Percentiles rank a stretch among this genome's conserved stretches.
These are phyloP conservation scores for Angomonas ambiguus DNA, from an alignment of 208 protist species.

Conservation along the genomic window DNA sequence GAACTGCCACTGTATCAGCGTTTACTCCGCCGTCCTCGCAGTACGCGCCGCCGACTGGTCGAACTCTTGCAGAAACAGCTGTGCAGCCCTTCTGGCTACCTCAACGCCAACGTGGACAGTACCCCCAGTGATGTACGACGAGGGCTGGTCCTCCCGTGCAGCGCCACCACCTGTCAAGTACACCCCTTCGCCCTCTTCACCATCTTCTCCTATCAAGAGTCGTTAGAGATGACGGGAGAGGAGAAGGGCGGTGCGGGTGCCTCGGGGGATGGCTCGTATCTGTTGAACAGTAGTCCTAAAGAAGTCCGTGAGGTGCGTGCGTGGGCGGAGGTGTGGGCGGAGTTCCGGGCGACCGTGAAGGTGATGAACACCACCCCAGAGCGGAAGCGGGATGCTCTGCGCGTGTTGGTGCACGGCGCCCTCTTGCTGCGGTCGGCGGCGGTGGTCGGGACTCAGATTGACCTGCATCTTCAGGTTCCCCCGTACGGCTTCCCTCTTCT, in stretches of 20 bases:
- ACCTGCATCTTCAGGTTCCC: constrained; percentile 72
- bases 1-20: constrained; percentile 64
- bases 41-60: constrained; percentile 61
- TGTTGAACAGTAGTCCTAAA: constrained; percentile 6
- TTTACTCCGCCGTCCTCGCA: constrained; percentile 56
- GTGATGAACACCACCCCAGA: constrained; percentile 57
- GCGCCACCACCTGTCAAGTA: constrained; percentile 67
- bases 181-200: constrained; percentile 78
- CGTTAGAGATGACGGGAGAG: constrained; percentile 27
- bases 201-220: constrained; percentile 72
- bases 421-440: constrained; percentile 70
- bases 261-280: not conserved
- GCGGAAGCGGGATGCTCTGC: constrained; percentile 72
- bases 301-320: constrained; percentile 63
- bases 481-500: constrained; percentile 80
- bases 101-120: constrained; percentile 69
- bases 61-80: constrained; percentile 81
- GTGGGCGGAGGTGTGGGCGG: constrained; percentile 84
- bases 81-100: constrained; percentile 69
- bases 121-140: constrained; percentile 49
- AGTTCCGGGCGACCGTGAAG: constrained; percentile 60
- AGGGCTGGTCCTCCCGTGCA: constrained; percentile 63
- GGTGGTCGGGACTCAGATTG: constrained; percentile 57
- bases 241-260: not conserved
- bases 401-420: constrained; percentile 75